Evolutionary conservation across 352 stramenopile genomes (phyloP).

Genomic region (Phytopythium ostracodes): DNA sequence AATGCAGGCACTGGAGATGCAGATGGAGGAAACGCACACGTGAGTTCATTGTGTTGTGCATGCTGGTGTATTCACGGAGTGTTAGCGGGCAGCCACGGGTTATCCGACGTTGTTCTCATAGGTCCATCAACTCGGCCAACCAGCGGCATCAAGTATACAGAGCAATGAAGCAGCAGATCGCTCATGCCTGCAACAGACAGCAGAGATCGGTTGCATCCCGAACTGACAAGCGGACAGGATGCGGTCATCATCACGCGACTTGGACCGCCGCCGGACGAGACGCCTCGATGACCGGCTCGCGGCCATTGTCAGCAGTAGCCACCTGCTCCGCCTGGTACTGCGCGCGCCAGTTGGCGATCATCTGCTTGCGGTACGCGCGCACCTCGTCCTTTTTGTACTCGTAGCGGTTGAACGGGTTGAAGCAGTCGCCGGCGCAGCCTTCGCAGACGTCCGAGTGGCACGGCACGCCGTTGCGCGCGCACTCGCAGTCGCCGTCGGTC

Average conservation of each 20-base stretch:
- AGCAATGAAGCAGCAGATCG: not conserved
- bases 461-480: constrained; percentile 60
- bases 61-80: not conserved
- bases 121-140: not conserved
- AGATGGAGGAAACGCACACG: not conserved
- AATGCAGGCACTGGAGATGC: not conserved
- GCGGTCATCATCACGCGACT: constrained; percentile 3
- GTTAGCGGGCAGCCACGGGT: not conserved
- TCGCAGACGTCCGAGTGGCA: constrained; percentile 75
- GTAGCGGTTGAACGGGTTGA: constrained; percentile 69
- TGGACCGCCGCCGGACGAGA: not conserved
- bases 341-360: constrained; percentile 53
- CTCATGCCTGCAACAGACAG: not conserved
- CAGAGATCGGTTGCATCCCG: not conserved
- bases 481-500: constrained; percentile 60
- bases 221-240: not conserved
- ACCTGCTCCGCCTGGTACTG: not conserved
- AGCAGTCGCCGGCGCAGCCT: constrained; percentile 67
- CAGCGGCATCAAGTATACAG: not conserved
- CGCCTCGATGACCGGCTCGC: not conserved
- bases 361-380: constrained; percentile 63
- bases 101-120: not conserved
- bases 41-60: not conserved
- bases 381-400: constrained; percentile 72
- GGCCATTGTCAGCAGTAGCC: too few relatives aligned